Evolutionary conservation across 2,329 filamentous ascomycete genomes (phyloP), one percentile per base, ranked within the genome.

Genomic region (Stagonosporopsis tanaceti): DNA sequence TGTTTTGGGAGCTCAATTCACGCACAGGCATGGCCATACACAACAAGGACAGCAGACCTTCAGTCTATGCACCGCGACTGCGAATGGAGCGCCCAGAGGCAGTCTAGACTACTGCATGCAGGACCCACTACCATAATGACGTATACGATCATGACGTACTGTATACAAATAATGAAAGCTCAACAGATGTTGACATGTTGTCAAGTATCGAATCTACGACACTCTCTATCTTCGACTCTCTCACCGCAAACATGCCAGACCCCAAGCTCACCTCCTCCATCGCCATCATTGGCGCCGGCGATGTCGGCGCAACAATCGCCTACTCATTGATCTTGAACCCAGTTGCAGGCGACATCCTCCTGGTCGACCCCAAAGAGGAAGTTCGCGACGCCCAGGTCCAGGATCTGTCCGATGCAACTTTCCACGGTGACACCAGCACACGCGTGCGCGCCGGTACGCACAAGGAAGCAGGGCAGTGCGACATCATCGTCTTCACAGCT

Each of bases 271-370:
- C 66, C 6, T 66, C 63, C 11, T 58, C 60, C 9, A 64, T 68
- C 9, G 66, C 66, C 53, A 62, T 68, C 15, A 57, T 67, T 47
- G 64, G 66, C 45, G 66, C 66, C 8, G 66, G 66, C 32, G 61
- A 67, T 45, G 66, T 68, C 6, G 66, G 66, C 27, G 63, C 66
- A 5, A 68, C 66, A 0, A 66, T 68, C 14, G 64, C 66, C 20
- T 67, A 64, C 57, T 66, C 62, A 8, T 59, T 68, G n/a, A 66
- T 68, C 57, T 57, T 68, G 53, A 64, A 67, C 46, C 60, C 62
- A 0, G 56, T 64, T 0, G 64, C 66, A 2, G 57, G 61, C 17
- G 64, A 67, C 2, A 66, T 68, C 27, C 28, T 67, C 3, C 44
- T 68, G 14, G 52, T 68, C 14, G 66, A 68, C 12, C 65, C 66